Base-by-base conservation (phyloP, 495 filamentous ascomycete species). In the Trichoderma gamsii region DNA sequence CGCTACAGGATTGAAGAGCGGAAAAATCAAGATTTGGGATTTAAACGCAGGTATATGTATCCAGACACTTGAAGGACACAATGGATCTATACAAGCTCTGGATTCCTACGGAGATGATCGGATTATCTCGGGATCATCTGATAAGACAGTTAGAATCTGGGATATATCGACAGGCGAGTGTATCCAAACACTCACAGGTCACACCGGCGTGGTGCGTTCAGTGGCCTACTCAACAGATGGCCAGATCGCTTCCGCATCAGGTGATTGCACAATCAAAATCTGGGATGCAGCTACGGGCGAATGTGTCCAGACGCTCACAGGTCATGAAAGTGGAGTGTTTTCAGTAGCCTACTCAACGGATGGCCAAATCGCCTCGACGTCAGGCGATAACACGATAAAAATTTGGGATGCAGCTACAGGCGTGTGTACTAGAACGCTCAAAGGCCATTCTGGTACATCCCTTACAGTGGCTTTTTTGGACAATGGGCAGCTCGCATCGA, bases 401-500 rank as follows among this genome's bases (percentile, higher is more conserved):
- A 38, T 65, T 2, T 65, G 63, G 63, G 63, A 65, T 69, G 66
- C 2, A 38, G 69, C 21, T 4, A 70, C 61, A 23, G 69, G 69
- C 41, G 4, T 41, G 23, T 41, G 35, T 46, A 69, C 66, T 21
- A 66, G 67, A 38, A 69, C 69, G 43, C 70, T 72, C 41, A 64
- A 71, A 41, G 69, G 67, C 64, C 70, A n/a, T n/a, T n/a, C n/a
- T n/a, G n/a, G n/a, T n/a, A n/a, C n/a, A n/a, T n/a, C n/a, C n/a
- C n/a, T n/a, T n/a, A n/a, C n/a, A n/a, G n/a, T n/a, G n/a, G n/a
- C n/a, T n/a, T 71, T 68, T 65, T 71, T 68, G 15, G 64, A 65
- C 4, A 49, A 71, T 52, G 67, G 70, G 38, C 69, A 51, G 38
- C 41, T 73, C 25, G 67, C 59, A 11, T 72, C 69, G 13, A 64